These are phyloP conservation scores for Metschnikowia matae DNA, from an alignment of 805 yeast species.

Conservation along the genomic window DNA sequence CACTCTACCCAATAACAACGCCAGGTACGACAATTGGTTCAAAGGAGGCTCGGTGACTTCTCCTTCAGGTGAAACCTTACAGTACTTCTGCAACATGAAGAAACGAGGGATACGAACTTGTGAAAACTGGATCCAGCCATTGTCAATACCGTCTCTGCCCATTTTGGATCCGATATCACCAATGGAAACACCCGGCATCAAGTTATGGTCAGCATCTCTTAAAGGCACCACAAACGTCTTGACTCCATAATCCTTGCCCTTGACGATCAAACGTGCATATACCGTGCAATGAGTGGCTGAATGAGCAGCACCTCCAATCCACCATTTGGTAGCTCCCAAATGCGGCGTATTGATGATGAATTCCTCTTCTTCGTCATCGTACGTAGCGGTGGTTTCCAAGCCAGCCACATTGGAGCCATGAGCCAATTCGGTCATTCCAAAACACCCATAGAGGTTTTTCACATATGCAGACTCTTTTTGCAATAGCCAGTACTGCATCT, in stretches of 20 bases:
- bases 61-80: slow-evolving; percentile 65
- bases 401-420: slow-evolving; percentile 85
- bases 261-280: slow-evolving; percentile 77
- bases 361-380: slow-evolving; percentile 57
- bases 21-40: slow-evolving; percentile 85
- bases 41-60: slow-evolving; percentile 75
- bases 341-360: slow-evolving; percentile 83
- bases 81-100: slow-evolving; percentile 77
- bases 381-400: slow-evolving; percentile 87
- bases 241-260: slow-evolving; percentile 86
- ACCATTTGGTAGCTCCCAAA: slow-evolving; percentile 93
- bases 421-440: slow-evolving; percentile 63
- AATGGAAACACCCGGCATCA: slow-evolving; percentile 73
- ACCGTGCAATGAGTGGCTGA: slow-evolving; percentile 85
- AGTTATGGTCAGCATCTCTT: slow-evolving; percentile 67
- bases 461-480: slow-evolving; percentile 59
- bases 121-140: slow-evolving; percentile 93
- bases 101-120: slow-evolving; percentile 79
- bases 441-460: slow-evolving; percentile 59
- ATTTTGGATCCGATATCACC: slow-evolving; percentile 95
- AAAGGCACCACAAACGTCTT: slow-evolving; percentile 89
- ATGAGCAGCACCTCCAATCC: slow-evolving; percentile 98
- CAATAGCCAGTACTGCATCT: slow-evolving; percentile 77
- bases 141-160: slow-evolving; percentile 95
- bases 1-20: slow-evolving; percentile 84